Evolutionary conservation across 306 rosid species (phyloP).

Genomic region (Leucaena leucocephala): DNA sequence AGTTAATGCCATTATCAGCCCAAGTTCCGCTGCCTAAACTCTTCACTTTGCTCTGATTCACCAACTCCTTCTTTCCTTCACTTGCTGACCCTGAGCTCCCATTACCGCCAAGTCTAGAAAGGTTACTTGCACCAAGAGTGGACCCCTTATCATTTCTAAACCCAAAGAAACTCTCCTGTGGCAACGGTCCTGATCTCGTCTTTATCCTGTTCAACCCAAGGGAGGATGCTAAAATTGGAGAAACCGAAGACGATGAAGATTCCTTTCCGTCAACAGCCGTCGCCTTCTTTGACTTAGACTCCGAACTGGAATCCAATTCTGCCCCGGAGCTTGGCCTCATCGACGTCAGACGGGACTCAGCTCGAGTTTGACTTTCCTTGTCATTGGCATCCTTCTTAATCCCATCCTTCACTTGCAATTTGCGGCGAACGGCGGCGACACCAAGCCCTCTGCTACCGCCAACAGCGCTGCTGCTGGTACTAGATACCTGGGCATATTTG

Average conservation of each 20-base stretch:
- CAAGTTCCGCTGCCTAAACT: slow-evolving; percentile 42
- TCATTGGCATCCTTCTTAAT: slow-evolving; percentile 60
- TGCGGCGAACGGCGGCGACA: slow-evolving; percentile 32
- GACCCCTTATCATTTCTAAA: slow-evolving; percentile 69
- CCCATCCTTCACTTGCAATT: slow-evolving; percentile 50
- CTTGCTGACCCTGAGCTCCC: slow-evolving; percentile 37
- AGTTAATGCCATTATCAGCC: slow-evolving; percentile 62
- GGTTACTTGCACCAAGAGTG: slow-evolving; percentile 64
- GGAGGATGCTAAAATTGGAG: slow-evolving; percentile 93
- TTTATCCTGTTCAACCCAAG: slow-evolving; percentile 85
- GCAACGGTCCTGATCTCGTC: slow-evolving; percentile 99
- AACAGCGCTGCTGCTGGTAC: neutral
- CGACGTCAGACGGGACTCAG: slow-evolving; percentile 36
- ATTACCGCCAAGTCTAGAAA: slow-evolving; percentile 53
- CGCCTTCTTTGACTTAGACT: slow-evolving; percentile 43
- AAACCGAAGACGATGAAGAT: slow-evolving; percentile 54
- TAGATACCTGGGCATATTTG: slow-evolving; percentile 38
- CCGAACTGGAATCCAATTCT: slow-evolving; percentile 32
- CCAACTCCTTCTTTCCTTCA: slow-evolving; percentile 59
- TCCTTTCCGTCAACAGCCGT: slow-evolving; percentile 49
- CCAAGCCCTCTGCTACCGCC: neutral
- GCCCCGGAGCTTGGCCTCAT: slow-evolving; percentile 27
- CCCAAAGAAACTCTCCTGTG: slow-evolving; percentile 92
- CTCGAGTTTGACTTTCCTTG: slow-evolving; percentile 48
- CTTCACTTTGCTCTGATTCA: slow-evolving; percentile 50